Evolutionary conservation across 106 monocot species (phyloP).

Genomic region (Dendrobium huoshanense): DNA sequence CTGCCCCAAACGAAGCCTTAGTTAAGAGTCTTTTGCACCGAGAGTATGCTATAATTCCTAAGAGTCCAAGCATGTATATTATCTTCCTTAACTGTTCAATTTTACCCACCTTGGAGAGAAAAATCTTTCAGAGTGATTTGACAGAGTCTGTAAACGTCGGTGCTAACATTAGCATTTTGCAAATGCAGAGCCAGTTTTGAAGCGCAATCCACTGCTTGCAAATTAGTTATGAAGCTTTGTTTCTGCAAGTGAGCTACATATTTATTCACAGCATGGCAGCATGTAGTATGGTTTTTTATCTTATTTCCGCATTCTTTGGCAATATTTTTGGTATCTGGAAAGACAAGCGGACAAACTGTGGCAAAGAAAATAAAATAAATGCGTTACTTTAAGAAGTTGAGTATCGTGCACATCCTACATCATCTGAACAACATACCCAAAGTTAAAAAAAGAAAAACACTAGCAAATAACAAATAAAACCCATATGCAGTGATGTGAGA

Average conservation of each 20-base stretch:
- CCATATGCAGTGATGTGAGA: background rate
- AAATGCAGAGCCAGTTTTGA: slow-evolving; percentile 60
- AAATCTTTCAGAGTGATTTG: slow-evolving; percentile 89
- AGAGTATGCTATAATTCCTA: background rate
- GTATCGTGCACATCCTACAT: background rate
- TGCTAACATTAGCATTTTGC: slow-evolving; percentile 74
- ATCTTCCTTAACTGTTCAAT: background rate
- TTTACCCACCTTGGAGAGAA: slow-evolving; percentile 88
- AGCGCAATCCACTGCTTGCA: slow-evolving; percentile 92
- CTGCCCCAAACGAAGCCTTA: too few species aligned
- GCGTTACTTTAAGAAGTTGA: background rate
- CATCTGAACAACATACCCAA: background rate
- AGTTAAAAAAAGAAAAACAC: background rate
- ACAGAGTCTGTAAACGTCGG: slow-evolving; percentile 69
- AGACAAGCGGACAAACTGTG: slow-evolving; percentile 81
- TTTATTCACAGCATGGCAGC: slow-evolving; percentile 66
- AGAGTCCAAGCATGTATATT: background rate
- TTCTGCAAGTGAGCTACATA: slow-evolving; percentile 89
- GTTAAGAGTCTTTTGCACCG: background rate
- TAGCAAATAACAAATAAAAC: too few species aligned
- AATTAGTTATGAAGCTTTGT: slow-evolving; percentile 96
- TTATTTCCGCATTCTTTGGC: slow-evolving; percentile 42
- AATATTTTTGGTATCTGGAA: slow-evolving; percentile 60
- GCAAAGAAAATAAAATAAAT: slow-evolving; percentile 5
- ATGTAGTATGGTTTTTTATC: slow-evolving; percentile 58